Base-by-base conservation (phyloP, 2,329 filamentous ascomycete species). In the Fusarium nematophilum region DNA sequence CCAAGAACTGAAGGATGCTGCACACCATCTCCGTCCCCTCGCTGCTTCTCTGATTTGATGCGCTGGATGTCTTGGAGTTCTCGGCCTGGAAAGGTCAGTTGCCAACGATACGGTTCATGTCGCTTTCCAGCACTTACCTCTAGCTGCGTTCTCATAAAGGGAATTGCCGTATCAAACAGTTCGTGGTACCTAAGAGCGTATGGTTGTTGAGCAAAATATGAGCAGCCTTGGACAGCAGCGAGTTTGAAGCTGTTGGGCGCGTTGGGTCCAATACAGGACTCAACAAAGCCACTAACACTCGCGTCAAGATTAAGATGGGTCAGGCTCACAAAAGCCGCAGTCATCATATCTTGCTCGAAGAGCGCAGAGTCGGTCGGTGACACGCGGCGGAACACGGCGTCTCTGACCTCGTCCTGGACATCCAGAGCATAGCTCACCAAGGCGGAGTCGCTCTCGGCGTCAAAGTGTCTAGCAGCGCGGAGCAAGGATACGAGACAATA, bases 371-470 rank as follows among this genome's bases (percentile, higher is more conserved):
- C 82, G 31, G 77, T 70, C 9, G 77, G 76, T 2, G 79, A 72
- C 38, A 81, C 76, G 27, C 81, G 81, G 51, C 83, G 81, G 65
- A 90, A 90, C 5, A 90, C 83, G 39, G 86, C 85, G 66, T 89
- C 87, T 39, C 82, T 81, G 39, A 90, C 81, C 70, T 90, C 88
- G 65, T 89, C 86, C 66, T 90, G 87, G 8, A 90, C 84, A 70
- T 90, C 88, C 73, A 90, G 79, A 31, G 87, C 87, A 70, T 88
- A 90, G 70, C 86, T 89, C 55, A 89, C 79, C 53, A 89, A 77
- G 3, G 84, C 84, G 9, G 85, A 83, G 65, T 90, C 88, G 66
- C 82, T 86, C 56, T 89, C 84, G 7, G 79, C 76, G 53, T 84
- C 79, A 64, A 90, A 90, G 69, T 90, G 85, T 27, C 87, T 82